Base-by-base conservation (phyloP, 2,329 filamentous ascomycete species). In the Escovopsis sp. region DNA sequence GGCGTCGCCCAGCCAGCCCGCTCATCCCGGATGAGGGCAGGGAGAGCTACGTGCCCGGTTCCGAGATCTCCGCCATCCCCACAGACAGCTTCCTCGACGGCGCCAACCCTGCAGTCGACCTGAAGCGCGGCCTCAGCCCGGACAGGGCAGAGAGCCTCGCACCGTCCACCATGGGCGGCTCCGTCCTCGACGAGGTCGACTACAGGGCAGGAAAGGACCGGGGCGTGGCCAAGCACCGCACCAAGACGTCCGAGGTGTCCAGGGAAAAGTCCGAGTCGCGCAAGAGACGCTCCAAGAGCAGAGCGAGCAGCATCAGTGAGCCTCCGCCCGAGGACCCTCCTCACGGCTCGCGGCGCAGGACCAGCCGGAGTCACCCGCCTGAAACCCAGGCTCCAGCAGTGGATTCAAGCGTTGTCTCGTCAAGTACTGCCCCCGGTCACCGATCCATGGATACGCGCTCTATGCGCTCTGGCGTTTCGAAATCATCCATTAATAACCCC, bases 401-500 rank as follows among this genome's bases (percentile, higher is more conserved):
- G 28, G 73, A 77, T 42, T 73, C 73, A 33, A 75, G 69, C 53
- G 55, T 71, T 36, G 52, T 76, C 43, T 75, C 72, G 11, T 74
- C 72, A 36, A 67, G 68, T 49, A 45, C 73, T 15, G 64, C 70
- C 6, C 63, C 68, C 32, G 75, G 68, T 55, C 72, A 77, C 50
- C 69, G 70, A 38, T 76, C 73, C 1, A 59, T 68, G 45, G 72
- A 75, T 49, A 67, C 71, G 47, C 67, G 73, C 55, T 73, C 72
- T 32, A 59, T 67, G 46, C 67, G 65, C 43, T 72, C 69, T 0
- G 64, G 62, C 7, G 61, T 61, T 23, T 76, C 73, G 26, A 75
- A 72, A 42, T 85, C 85, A 3, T 89, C 85, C 0, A 85, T 93
- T 58, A 94, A 93, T 63, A 94, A 95, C 54, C 88, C 88, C 0